Percentiles rank a stretch among this genome's conserved stretches.
phyloP scores from a whole-genome alignment of 176 grass and related monocot species.

The Aegilops umbellulata region DNA sequence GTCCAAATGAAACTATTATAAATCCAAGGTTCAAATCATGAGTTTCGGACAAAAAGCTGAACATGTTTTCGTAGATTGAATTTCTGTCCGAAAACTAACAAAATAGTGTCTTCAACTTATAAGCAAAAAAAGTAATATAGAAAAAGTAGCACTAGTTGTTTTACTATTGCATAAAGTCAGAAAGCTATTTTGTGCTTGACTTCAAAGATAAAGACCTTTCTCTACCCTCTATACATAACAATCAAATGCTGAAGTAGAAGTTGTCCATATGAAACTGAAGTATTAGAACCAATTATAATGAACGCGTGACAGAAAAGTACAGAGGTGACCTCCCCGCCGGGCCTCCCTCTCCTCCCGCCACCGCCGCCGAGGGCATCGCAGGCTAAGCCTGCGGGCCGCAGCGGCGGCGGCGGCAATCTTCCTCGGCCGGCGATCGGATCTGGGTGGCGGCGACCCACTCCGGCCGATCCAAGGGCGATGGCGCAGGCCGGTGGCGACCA shows the following conservation, averaged over 20 bases:
- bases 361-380: too few species aligned
- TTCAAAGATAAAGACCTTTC: not conserved
- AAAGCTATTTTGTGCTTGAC: not conserved
- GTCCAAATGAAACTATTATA: too few species aligned
- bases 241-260: not conserved
- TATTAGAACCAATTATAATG: not conserved
- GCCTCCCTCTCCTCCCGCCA: too few species aligned
- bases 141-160: not conserved
- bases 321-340: too few species aligned
- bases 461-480: too few species aligned
- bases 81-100: not conserved
- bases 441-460: too few species aligned
- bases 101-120: not conserved
- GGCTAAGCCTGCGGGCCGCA: too few species aligned
- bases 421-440: too few species aligned
- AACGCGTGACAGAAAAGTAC: not conserved
- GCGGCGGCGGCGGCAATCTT: too few species aligned
- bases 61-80: not conserved
- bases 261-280: not conserved
- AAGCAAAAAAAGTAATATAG: not conserved
- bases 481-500: too few species aligned
- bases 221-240: not conserved
- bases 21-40: too few species aligned
- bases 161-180: constrained; percentile 3
- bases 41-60: not conserved